A percentile compares a stretch with the other conserved stretches of the same genome.
phyloP scores from a whole-genome alignment of 2,329 filamentous ascomycete genomes.

The Colletotrichum navitas region DNA sequence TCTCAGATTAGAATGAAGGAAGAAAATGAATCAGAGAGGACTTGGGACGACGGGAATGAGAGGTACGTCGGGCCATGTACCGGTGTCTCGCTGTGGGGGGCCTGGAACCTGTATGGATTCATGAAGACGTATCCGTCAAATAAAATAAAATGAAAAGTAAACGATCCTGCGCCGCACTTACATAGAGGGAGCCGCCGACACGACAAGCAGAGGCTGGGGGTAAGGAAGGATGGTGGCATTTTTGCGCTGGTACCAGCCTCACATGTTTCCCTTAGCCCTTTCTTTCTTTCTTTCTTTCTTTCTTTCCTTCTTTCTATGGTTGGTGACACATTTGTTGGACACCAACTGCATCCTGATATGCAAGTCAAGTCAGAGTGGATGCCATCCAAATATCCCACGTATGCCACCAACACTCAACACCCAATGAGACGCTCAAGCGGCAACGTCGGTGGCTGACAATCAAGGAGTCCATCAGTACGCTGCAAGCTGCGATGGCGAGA shows the following conservation, averaged over 20 bases:
- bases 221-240: not conserved
- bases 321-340: not conserved
- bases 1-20: not conserved
- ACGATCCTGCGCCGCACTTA: not conserved
- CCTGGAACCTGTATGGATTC: not conserved
- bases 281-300: not conserved
- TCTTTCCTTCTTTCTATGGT: not conserved
- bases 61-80: not conserved
- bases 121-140: not conserved
- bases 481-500: not conserved
- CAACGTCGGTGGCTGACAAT: not conserved
- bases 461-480: not conserved
- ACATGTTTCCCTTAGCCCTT: not conserved
- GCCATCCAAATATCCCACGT: not conserved
- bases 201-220: not conserved
- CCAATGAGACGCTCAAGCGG: not conserved
- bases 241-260: constrained; percentile 8
- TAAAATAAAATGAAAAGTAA: not conserved
- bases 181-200: not conserved
- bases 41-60: not conserved
- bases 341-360: not conserved
- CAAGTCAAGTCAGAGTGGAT: not conserved
- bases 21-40: not conserved
- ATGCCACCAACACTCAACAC: not conserved
- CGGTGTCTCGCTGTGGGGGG: not conserved